Conservation (phyloP, 225 moss, liverwort and hornwort genomes). For the Asterella californica region DNA sequence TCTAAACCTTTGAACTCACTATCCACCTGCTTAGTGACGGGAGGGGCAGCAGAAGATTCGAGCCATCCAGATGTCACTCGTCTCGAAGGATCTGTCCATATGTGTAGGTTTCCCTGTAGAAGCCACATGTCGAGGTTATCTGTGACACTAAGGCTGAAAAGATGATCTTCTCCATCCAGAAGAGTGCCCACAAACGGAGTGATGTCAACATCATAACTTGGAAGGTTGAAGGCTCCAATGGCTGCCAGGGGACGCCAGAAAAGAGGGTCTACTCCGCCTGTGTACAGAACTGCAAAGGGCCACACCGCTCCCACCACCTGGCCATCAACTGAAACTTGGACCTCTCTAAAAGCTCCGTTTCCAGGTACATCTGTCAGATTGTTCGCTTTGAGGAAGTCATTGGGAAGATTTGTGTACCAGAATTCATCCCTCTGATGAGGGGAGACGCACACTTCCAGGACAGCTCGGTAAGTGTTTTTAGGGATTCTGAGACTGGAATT, state of each 20-base stretch:
- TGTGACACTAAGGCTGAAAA: conserved; percentile 59
- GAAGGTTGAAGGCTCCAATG: conserved; percentile 82
- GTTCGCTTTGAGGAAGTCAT: conserved; percentile 65
- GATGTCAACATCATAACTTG: conserved; percentile 73
- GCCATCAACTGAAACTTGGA: conserved; percentile 61
- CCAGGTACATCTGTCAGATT: conserved; percentile 60
- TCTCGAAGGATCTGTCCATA: conserved; percentile 58
- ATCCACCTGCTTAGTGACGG: conserved; percentile 9
- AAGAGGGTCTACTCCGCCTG: conserved; percentile 77
- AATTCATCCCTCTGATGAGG: conserved; percentile 81
- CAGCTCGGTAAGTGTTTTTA: conserved; percentile 58
- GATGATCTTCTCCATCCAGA: conserved; percentile 50
- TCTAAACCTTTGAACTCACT: conserved; percentile 43
- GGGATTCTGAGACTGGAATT: conserved; percentile 47
- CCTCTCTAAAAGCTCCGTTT: conserved; percentile 82
- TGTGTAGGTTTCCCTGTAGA: conserved; percentile 65
- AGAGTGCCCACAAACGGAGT: conserved; percentile 71
- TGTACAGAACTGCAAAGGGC: conserved; percentile 85
- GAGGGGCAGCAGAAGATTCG: conserved; percentile 43
- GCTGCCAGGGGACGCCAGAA: conserved; percentile 88
- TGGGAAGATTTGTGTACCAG: conserved; percentile 89
- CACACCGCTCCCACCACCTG: conserved; percentile 57
- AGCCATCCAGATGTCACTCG: conserved; percentile 45
- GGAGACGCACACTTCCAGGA: conserved; percentile 81
- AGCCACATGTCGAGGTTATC: conserved; percentile 76